Conservation (phyloP, 257 asterid species). For the Lavandula angustifolia region DNA sequence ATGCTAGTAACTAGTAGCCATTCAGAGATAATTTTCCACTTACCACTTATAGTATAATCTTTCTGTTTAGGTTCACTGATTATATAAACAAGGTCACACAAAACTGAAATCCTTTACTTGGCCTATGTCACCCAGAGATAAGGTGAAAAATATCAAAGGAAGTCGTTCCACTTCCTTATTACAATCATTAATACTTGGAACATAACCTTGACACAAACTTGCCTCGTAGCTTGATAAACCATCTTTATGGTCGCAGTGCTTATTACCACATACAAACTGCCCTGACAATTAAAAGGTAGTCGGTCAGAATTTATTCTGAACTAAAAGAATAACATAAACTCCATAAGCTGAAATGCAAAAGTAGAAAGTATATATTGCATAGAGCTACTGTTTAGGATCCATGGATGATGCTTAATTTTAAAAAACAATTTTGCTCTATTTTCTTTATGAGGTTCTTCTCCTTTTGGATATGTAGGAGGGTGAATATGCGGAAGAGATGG, state of each 20-base stretch:
- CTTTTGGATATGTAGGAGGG: slow-evolving; percentile 13
- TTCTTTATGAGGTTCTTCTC: not conserved
- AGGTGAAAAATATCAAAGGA: not conserved
- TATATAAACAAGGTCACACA: slow-evolving; percentile 6
- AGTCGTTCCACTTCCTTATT: not conserved
- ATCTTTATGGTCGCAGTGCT: slow-evolving; percentile 70
- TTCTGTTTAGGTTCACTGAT: slow-evolving; percentile 1
- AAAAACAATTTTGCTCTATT: not conserved
- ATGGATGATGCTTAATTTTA: not conserved
- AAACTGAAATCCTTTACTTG: not conserved
- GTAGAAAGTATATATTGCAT: slow-evolving; percentile 12
- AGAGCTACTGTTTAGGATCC: not conserved
- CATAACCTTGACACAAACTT: slow-evolving; percentile 43
- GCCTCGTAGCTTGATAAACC: slow-evolving; percentile 94
- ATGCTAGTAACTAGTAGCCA: slow-evolving; percentile 17
- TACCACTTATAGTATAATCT: not conserved
- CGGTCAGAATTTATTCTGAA: slow-evolving; percentile 35
- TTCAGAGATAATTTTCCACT: slow-evolving; percentile 16
- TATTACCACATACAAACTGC: slow-evolving; percentile 93
- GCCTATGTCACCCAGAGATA: not conserved
- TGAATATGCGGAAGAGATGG: slow-evolving; percentile 1
- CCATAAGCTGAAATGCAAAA: slow-evolving; percentile 4
- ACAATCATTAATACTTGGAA: slow-evolving; percentile 27
- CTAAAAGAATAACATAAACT: not conserved
- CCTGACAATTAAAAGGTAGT: slow-evolving; percentile 59